Percentiles rank a stretch among this genome's conserved stretches.
phyloP scores from a whole-genome alignment of 257 asterid species.

The Thymus quinquecostatus region DNA sequence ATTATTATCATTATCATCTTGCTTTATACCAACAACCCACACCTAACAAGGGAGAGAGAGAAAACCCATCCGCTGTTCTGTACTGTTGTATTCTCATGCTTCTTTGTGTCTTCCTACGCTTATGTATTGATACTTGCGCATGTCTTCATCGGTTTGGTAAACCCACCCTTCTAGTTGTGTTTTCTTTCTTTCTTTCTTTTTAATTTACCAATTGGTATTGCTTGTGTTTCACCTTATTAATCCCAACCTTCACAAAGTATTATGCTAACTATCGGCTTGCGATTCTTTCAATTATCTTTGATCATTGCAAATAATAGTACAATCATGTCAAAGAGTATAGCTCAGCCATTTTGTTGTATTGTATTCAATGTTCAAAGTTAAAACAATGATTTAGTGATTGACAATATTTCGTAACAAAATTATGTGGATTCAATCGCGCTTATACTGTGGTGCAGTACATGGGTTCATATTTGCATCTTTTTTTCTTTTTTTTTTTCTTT shows the following conservation, averaged over 20 bases:
- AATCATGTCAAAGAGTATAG: not conserved
- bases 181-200: not conserved
- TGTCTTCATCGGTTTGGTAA: conserved; percentile 4
- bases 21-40: not conserved
- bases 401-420: not conserved
- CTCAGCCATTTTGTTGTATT: not conserved
- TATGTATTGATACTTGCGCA: conserved; percentile 24
- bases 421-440: not conserved
- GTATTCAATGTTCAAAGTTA: conserved; percentile 2
- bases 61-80: not conserved
- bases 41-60: no score
- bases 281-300: not conserved
- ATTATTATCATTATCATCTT: not conserved
- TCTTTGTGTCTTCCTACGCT: conserved; percentile 21
- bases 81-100: conserved; percentile 16
- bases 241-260: not conserved
- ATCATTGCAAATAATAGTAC: not conserved
- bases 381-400: not conserved
- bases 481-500: no score
- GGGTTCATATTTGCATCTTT: not conserved
- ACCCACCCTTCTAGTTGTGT: conserved; percentile 6
- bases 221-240: not conserved
- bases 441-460: not conserved
- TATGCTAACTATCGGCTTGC: not conserved
- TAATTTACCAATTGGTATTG: conserved; percentile 15